These are phyloP conservation scores for Arbutus unedo DNA, from an alignment of 148 eudicot genomes.

Conservation along the genomic window DNA sequence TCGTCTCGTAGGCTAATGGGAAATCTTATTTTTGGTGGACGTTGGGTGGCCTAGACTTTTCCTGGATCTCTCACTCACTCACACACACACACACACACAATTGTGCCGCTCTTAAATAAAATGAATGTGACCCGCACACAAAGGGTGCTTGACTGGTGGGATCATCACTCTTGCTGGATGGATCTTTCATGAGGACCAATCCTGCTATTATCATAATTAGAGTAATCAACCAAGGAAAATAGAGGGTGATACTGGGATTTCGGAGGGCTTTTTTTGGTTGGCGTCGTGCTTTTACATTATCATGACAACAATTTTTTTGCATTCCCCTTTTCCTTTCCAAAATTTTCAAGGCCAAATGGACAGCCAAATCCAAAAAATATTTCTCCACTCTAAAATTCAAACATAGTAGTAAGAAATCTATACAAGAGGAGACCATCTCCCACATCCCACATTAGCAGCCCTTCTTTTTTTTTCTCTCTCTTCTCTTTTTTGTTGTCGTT, in stretches of 20 bases:
- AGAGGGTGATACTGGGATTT: too few relatives aligned
- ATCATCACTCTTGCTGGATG: neutral
- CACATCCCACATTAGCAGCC: neutral
- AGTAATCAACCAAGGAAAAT: too few relatives aligned
- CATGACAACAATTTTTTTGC: neutral
- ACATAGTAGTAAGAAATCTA: neutral
- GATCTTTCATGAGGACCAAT: too few relatives aligned
- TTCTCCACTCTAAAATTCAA: neutral
- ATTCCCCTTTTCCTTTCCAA: neutral
- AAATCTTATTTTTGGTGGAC: neutral
- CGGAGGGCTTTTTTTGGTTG: neutral
- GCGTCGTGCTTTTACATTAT: neutral
- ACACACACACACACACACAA: too few relatives aligned
- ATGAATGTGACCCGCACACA: neutral
- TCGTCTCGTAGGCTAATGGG: neutral
- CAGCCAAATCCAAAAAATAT: neutral
- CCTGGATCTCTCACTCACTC: neutral
- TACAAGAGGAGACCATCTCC: neutral
- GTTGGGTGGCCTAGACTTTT: slow-evolving; percentile 4
- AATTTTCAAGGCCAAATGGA: neutral
- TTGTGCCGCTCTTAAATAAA: too few relatives aligned
- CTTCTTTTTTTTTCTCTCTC: too few relatives aligned
- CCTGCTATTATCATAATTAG: too few relatives aligned
- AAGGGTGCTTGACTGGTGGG: neutral
- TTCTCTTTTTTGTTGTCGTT: too few relatives aligned